These are phyloP conservation scores for Williopsis jadinii DNA, from an alignment of 1,139 yeast genomes.

Conservation along the genomic window DNA sequence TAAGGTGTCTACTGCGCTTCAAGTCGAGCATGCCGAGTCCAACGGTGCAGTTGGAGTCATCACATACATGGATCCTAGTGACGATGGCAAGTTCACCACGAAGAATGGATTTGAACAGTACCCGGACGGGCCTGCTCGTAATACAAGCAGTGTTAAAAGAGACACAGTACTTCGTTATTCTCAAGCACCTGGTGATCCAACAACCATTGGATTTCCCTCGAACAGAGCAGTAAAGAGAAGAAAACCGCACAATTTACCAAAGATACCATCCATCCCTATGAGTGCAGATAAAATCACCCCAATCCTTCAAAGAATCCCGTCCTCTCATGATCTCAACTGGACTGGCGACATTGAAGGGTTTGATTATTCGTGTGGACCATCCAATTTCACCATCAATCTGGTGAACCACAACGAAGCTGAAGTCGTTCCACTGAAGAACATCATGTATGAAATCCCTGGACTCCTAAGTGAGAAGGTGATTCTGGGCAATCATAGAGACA, in stretches of 20 bases:
- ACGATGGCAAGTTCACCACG: slow-evolving; percentile 35
- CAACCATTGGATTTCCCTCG: slow-evolving; percentile 49
- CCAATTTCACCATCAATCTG: slow-evolving; percentile 19
- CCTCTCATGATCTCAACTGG: slow-evolving; percentile 20
- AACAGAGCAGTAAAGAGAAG: slow-evolving; percentile 27
- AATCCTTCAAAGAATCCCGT: slow-evolving; percentile 24
- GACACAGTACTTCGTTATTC: slow-evolving; percentile 53
- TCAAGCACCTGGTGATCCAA: slow-evolving; percentile 67
- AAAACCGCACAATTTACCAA: slow-evolving; percentile 27
- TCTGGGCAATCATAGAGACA: slow-evolving; percentile 42
- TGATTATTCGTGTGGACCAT: slow-evolving; percentile 36
- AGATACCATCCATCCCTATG: slow-evolving; percentile 40
- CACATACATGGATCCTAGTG: slow-evolving; percentile 43
- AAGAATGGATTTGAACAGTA: slow-evolving; percentile 33
- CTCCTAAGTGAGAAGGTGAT: slow-evolving; percentile 40
- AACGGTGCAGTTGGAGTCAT: slow-evolving; percentile 53
- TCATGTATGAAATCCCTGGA: slow-evolving; percentile 42
- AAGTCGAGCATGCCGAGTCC: slow-evolving; percentile 44
- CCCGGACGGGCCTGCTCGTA: slow-evolving; percentile 43
- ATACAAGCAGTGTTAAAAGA: slow-evolving; percentile 39
- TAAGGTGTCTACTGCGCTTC: slow-evolving; percentile 44
- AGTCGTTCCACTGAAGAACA: slow-evolving; percentile 34
- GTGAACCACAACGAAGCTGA: slow-evolving; percentile 30
- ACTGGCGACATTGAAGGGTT: slow-evolving; percentile 29
- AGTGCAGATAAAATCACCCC: slow-evolving; percentile 34